A percentile compares a stretch with the other conserved stretches of the same genome.
Conservation (phyloP, 352 stramenopile genomes). For the Pilasporangium apinafurcum region DNA sequence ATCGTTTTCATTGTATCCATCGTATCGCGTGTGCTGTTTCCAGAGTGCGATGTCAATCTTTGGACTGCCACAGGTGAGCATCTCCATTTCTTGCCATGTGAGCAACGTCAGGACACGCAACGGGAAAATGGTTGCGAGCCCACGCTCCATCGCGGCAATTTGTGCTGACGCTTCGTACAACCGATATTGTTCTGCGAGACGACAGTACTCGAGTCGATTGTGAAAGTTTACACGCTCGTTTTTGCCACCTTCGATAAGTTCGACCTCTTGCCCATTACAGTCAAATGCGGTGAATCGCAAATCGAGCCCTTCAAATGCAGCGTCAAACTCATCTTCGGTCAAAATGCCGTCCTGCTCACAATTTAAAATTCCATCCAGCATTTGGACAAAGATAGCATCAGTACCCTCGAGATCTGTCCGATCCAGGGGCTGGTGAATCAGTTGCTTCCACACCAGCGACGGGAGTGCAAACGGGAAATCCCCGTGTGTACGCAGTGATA, state of each 20-base stretch:
- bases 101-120: constrained; percentile 83
- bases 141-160: constrained; percentile 67
- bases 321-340: constrained; percentile 70
- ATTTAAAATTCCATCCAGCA: constrained; percentile 79
- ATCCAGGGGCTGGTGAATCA: constrained; percentile 77
- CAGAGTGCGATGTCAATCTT: constrained; percentile 89
- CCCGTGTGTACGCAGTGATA: constrained; percentile 89
- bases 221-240: constrained; percentile 66
- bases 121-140: constrained; percentile 82
- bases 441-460: constrained; percentile 91
- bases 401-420: constrained; percentile 83
- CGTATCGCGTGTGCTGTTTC: constrained; percentile 83
- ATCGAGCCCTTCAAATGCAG: constrained; percentile 71
- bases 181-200: constrained; percentile 68
- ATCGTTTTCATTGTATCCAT: constrained; percentile 84
- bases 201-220: constrained; percentile 84
- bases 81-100: constrained; percentile 89
- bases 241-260: constrained; percentile 74
- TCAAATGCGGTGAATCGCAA: constrained; percentile 78
- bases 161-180: constrained; percentile 74
- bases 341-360: constrained; percentile 81
- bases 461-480: constrained; percentile 91
- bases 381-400: constrained; percentile 88
- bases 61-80: constrained; percentile 86
- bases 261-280: constrained; percentile 76